Base-by-base conservation (phyloP, 805 yeast species). In the Wickerhamiella occidentalis region DNA sequence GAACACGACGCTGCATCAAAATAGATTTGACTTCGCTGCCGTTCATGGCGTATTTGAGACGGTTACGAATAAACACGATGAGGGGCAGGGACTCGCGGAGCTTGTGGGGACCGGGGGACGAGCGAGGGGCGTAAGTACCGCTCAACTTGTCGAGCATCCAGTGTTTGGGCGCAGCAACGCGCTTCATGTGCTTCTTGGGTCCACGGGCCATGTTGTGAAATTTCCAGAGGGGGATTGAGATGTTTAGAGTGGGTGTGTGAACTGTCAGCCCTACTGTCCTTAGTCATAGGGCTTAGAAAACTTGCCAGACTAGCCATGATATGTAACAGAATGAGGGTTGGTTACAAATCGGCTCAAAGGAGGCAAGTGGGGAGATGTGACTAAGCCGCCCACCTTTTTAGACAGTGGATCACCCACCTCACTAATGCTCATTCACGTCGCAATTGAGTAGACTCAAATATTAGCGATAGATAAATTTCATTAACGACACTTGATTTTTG, bases 81-180 rank as follows among this genome's bases (percentile, higher is more conserved):
- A 88, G 82, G 71, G 97, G 97, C 69, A 88, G 82, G 57, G 95
- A 88, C 78, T 88, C 97, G 75, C 96, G 82, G 72, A 88, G 80
- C 77, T 90, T 92, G 80, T 90, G 98, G 72, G 98, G 98, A 79
- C 98, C 98, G 65, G 95, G 82, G 59, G 96, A 87, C 70, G 97
- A 95, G 79, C 97, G 87, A 78, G 98, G 98, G 60, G 98, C 98
- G 74, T 92, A 92, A 69, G 85, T 79, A 73, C 99, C 99, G 70
- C 96, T 85, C 78, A 92, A 80, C 79, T 92, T 92, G 94, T 94
- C 98, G 79, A 92, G 85, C 94, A 92, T 85, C 98, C 98, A 92
- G 83, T 92, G 98, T 79, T 88, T 83, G 80, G 99, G 99, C 74
- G 98, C 98, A 74, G 97, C 96, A 76, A 90, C 83, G 83, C 97